Evolutionary conservation across 2,329 filamentous ascomycete species (phyloP).

Genomic region (Botrytis byssoidea): DNA sequence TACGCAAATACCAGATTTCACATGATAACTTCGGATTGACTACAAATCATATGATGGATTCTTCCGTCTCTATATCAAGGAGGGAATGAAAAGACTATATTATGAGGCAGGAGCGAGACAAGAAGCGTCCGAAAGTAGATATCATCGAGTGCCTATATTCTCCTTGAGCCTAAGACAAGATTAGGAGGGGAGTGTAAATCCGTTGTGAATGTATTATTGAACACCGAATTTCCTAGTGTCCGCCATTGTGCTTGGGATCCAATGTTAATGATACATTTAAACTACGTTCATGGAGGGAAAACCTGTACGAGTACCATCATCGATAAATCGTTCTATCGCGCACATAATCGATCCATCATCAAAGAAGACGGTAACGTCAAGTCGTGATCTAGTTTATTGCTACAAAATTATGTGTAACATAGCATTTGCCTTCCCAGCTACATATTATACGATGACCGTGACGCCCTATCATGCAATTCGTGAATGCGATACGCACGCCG

Average conservation of each 20-base stretch:
- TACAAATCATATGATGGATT: not conserved
- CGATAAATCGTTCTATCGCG: not conserved
- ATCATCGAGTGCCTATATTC: not conserved
- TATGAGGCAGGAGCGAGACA: not conserved
- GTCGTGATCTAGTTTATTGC: conserved; percentile 9
- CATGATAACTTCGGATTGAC: not conserved
- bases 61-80: not conserved
- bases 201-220: not conserved
- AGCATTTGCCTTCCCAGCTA: not conserved
- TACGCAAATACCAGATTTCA: not conserved
- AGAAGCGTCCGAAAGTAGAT: not conserved
- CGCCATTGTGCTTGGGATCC: not conserved
- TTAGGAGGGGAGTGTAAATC: not conserved
- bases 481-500: conserved; percentile 2
- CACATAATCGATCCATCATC: no score
- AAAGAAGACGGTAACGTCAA: not conserved
- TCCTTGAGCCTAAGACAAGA: not conserved
- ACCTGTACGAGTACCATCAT: not conserved
- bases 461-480: conserved; percentile 4
- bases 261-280: not conserved
- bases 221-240: not conserved
- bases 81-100: not conserved
- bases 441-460: conserved; percentile 8
- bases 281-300: not conserved
- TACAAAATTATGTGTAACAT: conserved; percentile 5